Base-by-base conservation (phyloP, 371 early-diverging fungal genomes). In the Mucor sp. region DNA sequence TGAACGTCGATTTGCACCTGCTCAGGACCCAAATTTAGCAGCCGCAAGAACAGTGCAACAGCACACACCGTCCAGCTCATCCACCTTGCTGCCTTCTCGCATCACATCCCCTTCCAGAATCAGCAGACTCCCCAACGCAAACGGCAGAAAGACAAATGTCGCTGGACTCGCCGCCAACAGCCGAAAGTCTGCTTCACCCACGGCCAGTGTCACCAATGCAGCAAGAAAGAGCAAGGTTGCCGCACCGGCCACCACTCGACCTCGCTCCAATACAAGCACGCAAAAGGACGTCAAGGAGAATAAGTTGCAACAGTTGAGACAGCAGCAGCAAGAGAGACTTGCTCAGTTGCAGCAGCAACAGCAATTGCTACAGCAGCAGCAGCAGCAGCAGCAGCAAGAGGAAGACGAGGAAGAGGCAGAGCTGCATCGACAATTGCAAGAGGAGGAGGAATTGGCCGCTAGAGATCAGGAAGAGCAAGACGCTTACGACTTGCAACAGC, bases 21-120 rank as follows among this genome's bases (percentile, higher is more conserved):
- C 78, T 27, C 67, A 60, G 17, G 74, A 74, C 32, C 66, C 72
- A 12, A 60, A 74, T 25, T 57, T 74, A 11, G 69, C 75, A 32
- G 68, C 69, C 4, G 71, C 74, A 8, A 55, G 66, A 53, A 66
- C 63, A 8, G 37, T 71, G 19, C 64, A 63, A 50, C 70, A 65
- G 39, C 58, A 68, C 55, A 67, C 68, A 28, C 70, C 74, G n/a
- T 65, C 75, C 0, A 58, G 62, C 15, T 73, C 75, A 25, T 75
- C 78, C 7, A 78, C 78, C 4, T 43, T 78, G 6, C 58, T 72
- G 41, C 77, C 77, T 9, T 74, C 74, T 41, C 70, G 71, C 14
- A 74, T 74, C 47, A 67, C 65, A 14, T 56, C 74, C 2, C 74
- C 74, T 44, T 65, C 70, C 12, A 58, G 70, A 5, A 74, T 74